phyloP scores from a whole-genome alignment of 2,329 filamentous ascomycete genomes.

The Emydomyces testavorans region DNA sequence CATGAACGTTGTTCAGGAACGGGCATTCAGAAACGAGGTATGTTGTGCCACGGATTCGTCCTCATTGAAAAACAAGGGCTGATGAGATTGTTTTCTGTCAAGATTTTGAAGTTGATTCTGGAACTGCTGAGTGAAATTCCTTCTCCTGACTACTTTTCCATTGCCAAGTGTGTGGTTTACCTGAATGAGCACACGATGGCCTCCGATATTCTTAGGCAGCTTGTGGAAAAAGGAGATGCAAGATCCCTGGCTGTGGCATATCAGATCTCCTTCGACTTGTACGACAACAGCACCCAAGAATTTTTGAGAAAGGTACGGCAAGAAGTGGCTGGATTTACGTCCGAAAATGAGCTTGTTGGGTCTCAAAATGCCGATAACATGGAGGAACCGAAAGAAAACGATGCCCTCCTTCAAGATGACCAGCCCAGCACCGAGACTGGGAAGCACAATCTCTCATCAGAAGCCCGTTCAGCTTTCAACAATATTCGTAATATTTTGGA shows the following conservation, averaged over 20 bases:
- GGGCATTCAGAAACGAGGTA: conserved; percentile 63
- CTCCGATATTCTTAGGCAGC: conserved; percentile 67
- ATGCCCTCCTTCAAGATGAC: conserved; percentile 33
- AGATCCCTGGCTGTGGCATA: conserved; percentile 78
- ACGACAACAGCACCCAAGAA: conserved; percentile 96
- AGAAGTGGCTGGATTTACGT: conserved; percentile 52
- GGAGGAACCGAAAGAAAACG: conserved; percentile 46
- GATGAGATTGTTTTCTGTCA: not conserved
- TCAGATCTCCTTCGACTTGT: conserved; percentile 94
- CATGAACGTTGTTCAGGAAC: conserved; percentile 95
- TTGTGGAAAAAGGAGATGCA: conserved; percentile 68
- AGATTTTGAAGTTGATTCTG: conserved; percentile 86
- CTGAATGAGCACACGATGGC: conserved; percentile 86
- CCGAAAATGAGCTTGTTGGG: conserved; percentile 30
- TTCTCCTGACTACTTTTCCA: conserved; percentile 91
- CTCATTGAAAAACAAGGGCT: not conserved
- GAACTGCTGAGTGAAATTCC: conserved; percentile 88
- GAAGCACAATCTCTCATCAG: conserved; percentile 36
- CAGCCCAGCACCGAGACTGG: conserved; percentile 34
- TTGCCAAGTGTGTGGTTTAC: conserved; percentile 95
- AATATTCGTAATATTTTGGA: conserved; percentile 57
- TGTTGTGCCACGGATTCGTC: conserved; percentile 11
- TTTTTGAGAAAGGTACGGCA: conserved; percentile 84
- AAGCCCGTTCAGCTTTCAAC: conserved; percentile 44
- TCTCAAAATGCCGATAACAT: conserved; percentile 40